Evolutionary conservation across 768 basidiomycete species (phyloP).

Genomic region (Floccularia luteovirens): DNA sequence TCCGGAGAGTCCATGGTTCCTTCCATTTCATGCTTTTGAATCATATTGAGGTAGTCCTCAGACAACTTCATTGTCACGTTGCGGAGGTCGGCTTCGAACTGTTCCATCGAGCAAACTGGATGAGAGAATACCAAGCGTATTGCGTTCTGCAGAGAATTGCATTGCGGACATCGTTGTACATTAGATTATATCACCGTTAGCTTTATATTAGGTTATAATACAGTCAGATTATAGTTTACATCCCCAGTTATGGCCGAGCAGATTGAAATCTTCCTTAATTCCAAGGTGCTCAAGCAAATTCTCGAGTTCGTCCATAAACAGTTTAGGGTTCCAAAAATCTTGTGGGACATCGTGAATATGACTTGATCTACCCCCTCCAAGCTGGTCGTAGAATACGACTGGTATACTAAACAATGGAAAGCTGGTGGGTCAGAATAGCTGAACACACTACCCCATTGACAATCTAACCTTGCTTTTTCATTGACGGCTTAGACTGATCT

Average conservation of each 20-base stretch:
- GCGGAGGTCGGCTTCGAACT: conserved; percentile 27
- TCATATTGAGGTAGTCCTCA: conserved; percentile 24
- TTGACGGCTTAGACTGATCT: no score
- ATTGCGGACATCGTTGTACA: no score
- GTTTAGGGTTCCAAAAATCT: background rate
- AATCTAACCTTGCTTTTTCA: no score
- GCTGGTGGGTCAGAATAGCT: no score
- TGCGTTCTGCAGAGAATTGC: no score
- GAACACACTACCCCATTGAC: no score
- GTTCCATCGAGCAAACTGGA: conserved; percentile 32
- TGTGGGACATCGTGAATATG: background rate
- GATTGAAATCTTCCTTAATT: background rate
- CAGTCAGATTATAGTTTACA: no score
- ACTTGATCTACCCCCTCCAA: conserved; percentile 1
- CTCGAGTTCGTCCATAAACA: conserved; percentile 2
- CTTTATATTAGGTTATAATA: no score
- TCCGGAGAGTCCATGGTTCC: conserved; percentile 12
- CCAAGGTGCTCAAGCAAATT: background rate
- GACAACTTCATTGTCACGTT: conserved; percentile 30
- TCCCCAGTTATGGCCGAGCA: conserved; percentile 2
- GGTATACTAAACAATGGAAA: no score
- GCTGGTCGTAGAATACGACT: conserved; percentile 2
- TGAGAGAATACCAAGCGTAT: conserved; percentile 48
- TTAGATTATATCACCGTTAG: no score
- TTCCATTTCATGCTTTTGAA: conserved; percentile 35